Evolutionary conservation across 2,329 filamentous ascomycete genomes (phyloP), one percentile per base, ranked within the genome.

Genomic region (Xylogone sp.): DNA sequence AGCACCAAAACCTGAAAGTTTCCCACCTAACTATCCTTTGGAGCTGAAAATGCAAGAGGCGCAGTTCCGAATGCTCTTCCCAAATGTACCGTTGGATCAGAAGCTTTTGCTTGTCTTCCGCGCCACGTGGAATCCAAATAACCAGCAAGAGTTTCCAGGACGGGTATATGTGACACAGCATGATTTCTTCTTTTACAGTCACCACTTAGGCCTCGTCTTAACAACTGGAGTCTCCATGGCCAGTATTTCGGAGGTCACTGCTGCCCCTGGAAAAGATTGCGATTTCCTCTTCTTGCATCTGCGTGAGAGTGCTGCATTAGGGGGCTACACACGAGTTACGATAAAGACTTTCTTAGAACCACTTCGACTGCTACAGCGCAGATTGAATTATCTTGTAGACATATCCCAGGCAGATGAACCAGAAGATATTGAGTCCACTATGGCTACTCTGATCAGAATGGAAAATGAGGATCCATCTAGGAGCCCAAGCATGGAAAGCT

Each of bases 321-420:
- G 42, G 16, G 59, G 60, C 9, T 64, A 59, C 49, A 64, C 61
- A 12, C 55, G 90, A 48, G 82, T 97, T 53, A 93, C 89, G 0
- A 83, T 99, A 65, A 97, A 96, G 72, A 88, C 90, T 0, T 99
- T 97, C 73, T 75, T 99, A 21, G 93, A 97, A 60, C 88, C 94
- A 21, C 75, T 97, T 43, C 82, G 83, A 55, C 77, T 97, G 5
- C 78, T 99, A 4, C 88, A 96, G 63, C 81, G 85, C 45, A 84
- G 94, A 18, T 75, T 99, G 16, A 95, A 96, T 65, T 87, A 90
- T 55, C 72, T 99, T 22, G 84, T 97, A 2, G 87, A 89, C 62
- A 88, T 94, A 58, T 81, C 88, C 2, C 84, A 88, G 52, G 80
- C 87, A 0, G 84, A 88, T 43, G 81, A 88, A 60, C 83, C 86